Base-by-base conservation (phyloP, 1,284 basidiomycete genomes). In the Wallemia hederae region DNA sequence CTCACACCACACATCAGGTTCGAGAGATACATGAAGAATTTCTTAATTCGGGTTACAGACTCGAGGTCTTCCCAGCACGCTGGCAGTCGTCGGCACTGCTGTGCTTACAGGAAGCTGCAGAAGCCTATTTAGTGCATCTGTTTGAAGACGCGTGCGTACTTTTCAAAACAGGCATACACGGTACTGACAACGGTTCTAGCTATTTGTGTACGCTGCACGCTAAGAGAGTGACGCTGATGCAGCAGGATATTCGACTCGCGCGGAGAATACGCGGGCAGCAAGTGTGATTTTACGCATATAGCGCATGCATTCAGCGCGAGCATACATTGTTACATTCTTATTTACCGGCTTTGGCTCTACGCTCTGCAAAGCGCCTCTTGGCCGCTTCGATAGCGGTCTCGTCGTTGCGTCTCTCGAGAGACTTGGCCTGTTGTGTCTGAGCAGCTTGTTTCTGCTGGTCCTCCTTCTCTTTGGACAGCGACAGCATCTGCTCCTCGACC, bases 161-260 rank as follows among this genome's bases (percentile, higher is more conserved):
- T 22, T 31, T 58, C 29, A 17, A 49, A 9, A 49, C 3, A 14
- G 14, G 22, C 11, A 22, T 7, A 7, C 7, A 31, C n/a, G n/a
- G 3, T n/a, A 49, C 39, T 49, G 22, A 49, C 39, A n/a, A 49
- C 29, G 22, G 26, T 28, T 59, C 61, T 59, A 19, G 31, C 27
- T 25, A 58, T 56, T 73, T 96, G 57, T 94, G 90, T 69, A 91
- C 94, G 2, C 86, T 99, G 64, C 94, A 99, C 70, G 92, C 94
- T 27, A 96, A 94, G 72, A 83, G 92, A 67, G 94, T 99, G 15
- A 99, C 94, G 5, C 84, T 99, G 67, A 96, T 96, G 91, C 86
- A 89, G 64, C 79, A 85, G 65, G 94, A 99, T 69, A 92, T 99
- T 65, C 89, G 94, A 65, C 81, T 98, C 56, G 92, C 92, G 26